Evolutionary conservation across 208 protist genomes (phyloP).

Genomic region (Acanthamoeba healyi): DNA sequence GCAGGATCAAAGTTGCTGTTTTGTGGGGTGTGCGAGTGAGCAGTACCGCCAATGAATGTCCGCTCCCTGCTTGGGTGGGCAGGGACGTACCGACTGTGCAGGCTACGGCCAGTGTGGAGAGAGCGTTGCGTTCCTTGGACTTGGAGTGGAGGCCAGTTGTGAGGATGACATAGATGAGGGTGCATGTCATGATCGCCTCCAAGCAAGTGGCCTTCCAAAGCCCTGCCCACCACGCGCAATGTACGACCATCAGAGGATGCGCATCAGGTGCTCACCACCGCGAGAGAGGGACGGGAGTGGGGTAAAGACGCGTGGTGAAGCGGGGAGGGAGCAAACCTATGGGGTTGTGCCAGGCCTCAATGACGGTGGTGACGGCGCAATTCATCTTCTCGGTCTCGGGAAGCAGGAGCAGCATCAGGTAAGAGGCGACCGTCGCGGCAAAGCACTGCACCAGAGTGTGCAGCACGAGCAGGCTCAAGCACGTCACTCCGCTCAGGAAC

Average conservation of each 20-base stretch:
- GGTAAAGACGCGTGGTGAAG: too few species aligned
- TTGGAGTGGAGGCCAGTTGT: constrained; percentile 26
- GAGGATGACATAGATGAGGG: not conserved
- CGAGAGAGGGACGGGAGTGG: too few species aligned
- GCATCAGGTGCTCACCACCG: too few species aligned
- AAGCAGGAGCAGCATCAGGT: not conserved
- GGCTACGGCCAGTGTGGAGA: not conserved
- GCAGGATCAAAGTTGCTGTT: constrained; percentile 14
- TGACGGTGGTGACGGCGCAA: not conserved
- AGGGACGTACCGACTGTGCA: not conserved
- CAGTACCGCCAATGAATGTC: not conserved
- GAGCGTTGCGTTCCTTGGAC: not conserved
- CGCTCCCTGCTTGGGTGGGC: too few species aligned
- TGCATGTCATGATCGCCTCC: constrained; percentile 11
- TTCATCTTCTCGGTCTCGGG: constrained; percentile 3
- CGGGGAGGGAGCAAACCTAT: not conserved
- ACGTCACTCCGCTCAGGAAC: constrained; percentile 20
- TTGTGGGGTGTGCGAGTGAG: not conserved
- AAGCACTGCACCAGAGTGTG: constrained; percentile 1
- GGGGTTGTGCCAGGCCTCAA: not conserved
- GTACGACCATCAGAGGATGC: too few species aligned
- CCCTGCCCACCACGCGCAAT: too few species aligned
- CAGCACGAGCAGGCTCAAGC: not conserved
- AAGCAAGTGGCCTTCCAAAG: not conserved
- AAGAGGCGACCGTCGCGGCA: not conserved